Evolutionary conservation across 345 rosid species (phyloP), one percentile per base, ranked within the genome.

Genomic region (Geranium rotundifolium): DNA sequence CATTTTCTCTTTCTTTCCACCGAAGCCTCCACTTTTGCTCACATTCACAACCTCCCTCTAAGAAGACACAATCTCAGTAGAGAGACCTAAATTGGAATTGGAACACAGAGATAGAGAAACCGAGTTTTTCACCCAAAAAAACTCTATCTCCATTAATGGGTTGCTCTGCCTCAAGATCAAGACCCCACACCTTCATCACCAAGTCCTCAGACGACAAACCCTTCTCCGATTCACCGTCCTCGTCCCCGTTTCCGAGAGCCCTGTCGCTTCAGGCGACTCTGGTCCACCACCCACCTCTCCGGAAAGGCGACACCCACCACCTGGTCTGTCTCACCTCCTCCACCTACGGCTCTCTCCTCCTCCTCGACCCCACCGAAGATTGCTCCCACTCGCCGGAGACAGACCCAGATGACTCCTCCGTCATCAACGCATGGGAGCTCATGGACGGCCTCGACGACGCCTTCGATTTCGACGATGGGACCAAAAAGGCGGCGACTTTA

Each of bases 261-360:
- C 61, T 69, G 29, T 69, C 72, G 17, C 74, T 65, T 29, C 62
- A 62, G 12, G 20, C 69, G 0, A 37, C 73, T 3, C 65, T 70
- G 30, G 73, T 70, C 58, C 73, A 70, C 69, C 73, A 70, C 52
- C 69, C 65, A 29, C 65, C 73, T n/a, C 64, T 70, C 65, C 41
- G 54, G 55, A 61, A 57, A 14, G 74, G 69, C 20, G 74, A 71
- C 62, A 64, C 74, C 66, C 74, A 71, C 57, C 74, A 71, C 65
- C 65, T 71, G 19, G 74, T 71, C 52, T 71, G 65, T n/a, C 74
- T 71, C 65, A 71, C 74, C 65, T 71, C 74, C 74, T 65, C 74
- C 52, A 71, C 74, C 55, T 71, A 71, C 50, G 74, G 74, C 62
- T 71, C 74, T 55, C 74, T 71, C 61, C 73, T 60, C 64, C 74